Base-by-base conservation (phyloP, 1,284 basidiomycete species). In the Moesziomyces sp. region DNA sequence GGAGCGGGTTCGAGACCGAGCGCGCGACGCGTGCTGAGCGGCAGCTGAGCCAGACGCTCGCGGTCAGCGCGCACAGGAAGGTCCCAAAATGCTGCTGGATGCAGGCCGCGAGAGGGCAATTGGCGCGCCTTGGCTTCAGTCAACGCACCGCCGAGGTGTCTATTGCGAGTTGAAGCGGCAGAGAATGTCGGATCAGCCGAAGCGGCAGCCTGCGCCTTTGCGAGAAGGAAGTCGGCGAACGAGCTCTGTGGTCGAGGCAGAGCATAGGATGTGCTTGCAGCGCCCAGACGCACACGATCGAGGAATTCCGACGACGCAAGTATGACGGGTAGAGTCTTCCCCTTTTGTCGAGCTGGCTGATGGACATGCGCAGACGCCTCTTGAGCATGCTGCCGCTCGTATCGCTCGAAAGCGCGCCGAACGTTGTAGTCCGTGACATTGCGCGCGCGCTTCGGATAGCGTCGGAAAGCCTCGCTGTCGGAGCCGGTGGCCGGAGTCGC, bases 361-460 rank as follows among this genome's bases (percentile, higher is more conserved):
- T 5, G 3, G 16, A 7, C 38, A 3, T 18, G 38, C 14, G 38
- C 16, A 3, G 7, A 18, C 38, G 14, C 5, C 38, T 56, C 49
- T 8, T 42, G 23, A 11, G 34, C 42, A 18, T 48, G 50, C 1
- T 23, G 24, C 23, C 26, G 45, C 18, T 69, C 59, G 23, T 28
- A 56, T 9, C 52, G 43, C 40, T 69, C 66, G 19, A 63, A 69
- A 6, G 52, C 38, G 24, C 59, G 66, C 40, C 35, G 48, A 24
- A 69, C 23, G 35, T 69, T 69, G 59, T 69, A 69, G 52, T 69
- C 66, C 19, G 56, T 59, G 24, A 69, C 52, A 21, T 54, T 59
- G 40, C 60, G 66, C 7, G 66, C 55, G 23, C 66, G 59, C 42
- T 49, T 51, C 1, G 66, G 66, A n/a, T 69, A 69, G 21, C 66